phyloP scores from a whole-genome alignment of 306 rosid species.

The Vigna trinervia region DNA sequence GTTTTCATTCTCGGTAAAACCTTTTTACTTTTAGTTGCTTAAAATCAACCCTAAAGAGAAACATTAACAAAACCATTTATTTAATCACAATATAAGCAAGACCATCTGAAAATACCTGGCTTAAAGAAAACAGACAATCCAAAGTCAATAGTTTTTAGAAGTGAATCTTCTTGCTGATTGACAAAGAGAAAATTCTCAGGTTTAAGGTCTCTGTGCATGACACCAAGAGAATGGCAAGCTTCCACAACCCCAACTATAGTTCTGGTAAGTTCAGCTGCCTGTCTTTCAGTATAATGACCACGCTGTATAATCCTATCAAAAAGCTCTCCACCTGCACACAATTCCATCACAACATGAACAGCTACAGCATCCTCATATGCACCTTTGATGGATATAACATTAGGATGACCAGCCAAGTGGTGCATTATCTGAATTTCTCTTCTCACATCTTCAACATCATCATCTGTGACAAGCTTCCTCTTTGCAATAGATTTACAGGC shows the following conservation, averaged over 20 bases:
- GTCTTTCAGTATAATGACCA: slow-evolving; percentile 91
- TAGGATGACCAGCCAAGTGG: slow-evolving; percentile 88
- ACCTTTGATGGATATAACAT: slow-evolving; percentile 94
- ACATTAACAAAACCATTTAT: slow-evolving; percentile 4
- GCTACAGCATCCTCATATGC: slow-evolving; percentile 95
- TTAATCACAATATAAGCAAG: slow-evolving; percentile 21
- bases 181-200: slow-evolving; percentile 97
- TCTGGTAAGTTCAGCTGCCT: slow-evolving; percentile 92
- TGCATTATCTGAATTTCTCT: slow-evolving; percentile 99
- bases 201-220: slow-evolving; percentile 97
- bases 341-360: slow-evolving; percentile 97
- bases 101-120: slow-evolving; percentile 72
- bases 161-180: slow-evolving; percentile 86
- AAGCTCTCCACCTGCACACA: slow-evolving; percentile 98
- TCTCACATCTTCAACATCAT: slow-evolving; percentile 98
- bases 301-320: slow-evolving; percentile 94
- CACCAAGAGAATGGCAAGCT: slow-evolving; percentile 93
- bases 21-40: background rate
- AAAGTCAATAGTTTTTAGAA: slow-evolving; percentile 95
- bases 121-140: slow-evolving; percentile 92
- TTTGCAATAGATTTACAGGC: slow-evolving; percentile 97
- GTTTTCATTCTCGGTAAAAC: background rate
- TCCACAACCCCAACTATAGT: slow-evolving; percentile 96
- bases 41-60: background rate
- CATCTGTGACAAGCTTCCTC: slow-evolving; percentile 81